Conservation (phyloP, 192 early-diverging fungal species). For the Fimicolochytrium jonesii region DNA sequence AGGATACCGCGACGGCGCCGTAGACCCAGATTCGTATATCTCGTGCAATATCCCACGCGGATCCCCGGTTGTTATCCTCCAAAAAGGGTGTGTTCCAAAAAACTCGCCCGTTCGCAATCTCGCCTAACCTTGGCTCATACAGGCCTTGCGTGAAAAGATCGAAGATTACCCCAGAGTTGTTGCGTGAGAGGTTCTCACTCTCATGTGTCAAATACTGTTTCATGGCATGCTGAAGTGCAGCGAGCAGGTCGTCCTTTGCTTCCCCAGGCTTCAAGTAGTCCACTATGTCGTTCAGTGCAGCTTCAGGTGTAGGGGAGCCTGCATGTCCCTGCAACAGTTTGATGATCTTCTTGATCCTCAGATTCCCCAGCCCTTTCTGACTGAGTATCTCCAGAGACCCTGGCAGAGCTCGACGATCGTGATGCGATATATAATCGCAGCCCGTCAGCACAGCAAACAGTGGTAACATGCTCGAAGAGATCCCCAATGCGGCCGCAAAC, state of each 20-base stretch:
- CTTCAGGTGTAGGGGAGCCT: not conserved
- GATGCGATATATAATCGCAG: constrained; percentile 18
- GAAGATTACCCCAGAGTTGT: too few relatives aligned
- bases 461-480: constrained; percentile 8
- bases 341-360: constrained; percentile 1
- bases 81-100: constrained; percentile 20
- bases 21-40: constrained; percentile 14
- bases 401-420: not conserved
- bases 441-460: constrained; percentile 18
- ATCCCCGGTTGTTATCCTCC: constrained; percentile 12
- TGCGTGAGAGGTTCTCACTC: too few relatives aligned
- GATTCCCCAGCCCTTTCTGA: not conserved
- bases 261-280: not conserved
- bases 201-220: too few relatives aligned
- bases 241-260: too few relatives aligned
- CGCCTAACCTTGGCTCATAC: constrained; percentile 4
- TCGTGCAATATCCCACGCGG: constrained; percentile 16
- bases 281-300: not conserved
- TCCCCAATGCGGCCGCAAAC: constrained; percentile 1
- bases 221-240: too few relatives aligned
- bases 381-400: not conserved
- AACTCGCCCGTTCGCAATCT: constrained; percentile 4
- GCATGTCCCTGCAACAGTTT: not conserved
- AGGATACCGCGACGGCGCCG: constrained; percentile 1
- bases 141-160: not conserved